Conservation (phyloP, 768 basidiomycete species). For the Russula sp. region DNA sequence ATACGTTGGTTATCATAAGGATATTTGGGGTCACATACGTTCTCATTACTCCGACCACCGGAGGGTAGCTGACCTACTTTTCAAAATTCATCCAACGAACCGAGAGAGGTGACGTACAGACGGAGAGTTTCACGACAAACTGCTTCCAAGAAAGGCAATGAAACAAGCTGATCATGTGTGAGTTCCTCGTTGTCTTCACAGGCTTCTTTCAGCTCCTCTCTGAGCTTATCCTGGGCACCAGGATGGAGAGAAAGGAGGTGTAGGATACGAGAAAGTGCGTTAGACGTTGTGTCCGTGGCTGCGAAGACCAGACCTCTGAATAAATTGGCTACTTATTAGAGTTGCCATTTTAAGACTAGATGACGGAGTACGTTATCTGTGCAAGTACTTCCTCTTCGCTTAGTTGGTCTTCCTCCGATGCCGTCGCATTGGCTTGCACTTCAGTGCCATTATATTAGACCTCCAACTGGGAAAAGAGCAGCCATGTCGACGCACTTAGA, state of each 20-base stretch:
- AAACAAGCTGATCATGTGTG: conserved; percentile 31
- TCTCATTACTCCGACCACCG: no score
- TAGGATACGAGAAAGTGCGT: conserved; percentile 9
- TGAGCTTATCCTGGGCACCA: conserved; percentile 12
- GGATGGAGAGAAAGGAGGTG: conserved; percentile 28
- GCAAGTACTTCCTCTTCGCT: conserved; percentile 32
- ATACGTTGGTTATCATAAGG: conserved; percentile 1
- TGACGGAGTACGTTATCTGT: conserved; percentile 29
- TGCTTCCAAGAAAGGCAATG: conserved; percentile 8
- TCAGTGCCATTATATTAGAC: neutral
- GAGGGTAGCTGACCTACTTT: no score
- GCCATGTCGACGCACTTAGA: conserved; percentile 33
- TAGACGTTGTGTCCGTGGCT: conserved; percentile 28
- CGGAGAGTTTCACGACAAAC: no score
- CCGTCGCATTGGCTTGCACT: conserved; percentile 39
- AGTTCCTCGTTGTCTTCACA: conserved; percentile 26
- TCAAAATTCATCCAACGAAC: no score
- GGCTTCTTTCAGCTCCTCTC: neutral
- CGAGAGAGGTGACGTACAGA: no score
- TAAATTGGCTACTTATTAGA: neutral
- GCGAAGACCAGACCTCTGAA: conserved; percentile 27
- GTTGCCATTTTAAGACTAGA: neutral
- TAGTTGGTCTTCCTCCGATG: conserved; percentile 31
- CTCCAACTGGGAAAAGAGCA: neutral
- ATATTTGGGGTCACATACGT: neutral